These are phyloP conservation scores for Pseudocohnilembus persalinus DNA, from an alignment of 169 alveolate genomes.

Conservation along the genomic window DNA sequence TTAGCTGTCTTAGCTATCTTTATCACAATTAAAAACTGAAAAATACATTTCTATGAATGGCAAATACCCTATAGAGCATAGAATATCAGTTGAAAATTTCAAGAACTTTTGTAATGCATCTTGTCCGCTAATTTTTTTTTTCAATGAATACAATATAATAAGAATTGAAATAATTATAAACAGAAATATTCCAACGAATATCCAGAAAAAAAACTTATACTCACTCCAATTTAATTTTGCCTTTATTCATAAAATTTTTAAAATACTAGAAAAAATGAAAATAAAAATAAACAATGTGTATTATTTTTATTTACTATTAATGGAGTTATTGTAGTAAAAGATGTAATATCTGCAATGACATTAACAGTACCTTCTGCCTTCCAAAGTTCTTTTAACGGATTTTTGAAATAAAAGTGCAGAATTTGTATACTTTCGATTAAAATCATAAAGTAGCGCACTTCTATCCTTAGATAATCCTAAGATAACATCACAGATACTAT, in stretches of 20 bases:
- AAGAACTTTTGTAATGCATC: not conserved
- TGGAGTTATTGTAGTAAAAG: slow-evolving; percentile 1
- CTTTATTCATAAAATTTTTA: not conserved
- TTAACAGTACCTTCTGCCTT: not conserved
- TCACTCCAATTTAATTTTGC: not conserved
- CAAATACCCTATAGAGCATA: not conserved
- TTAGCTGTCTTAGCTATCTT: not conserved
- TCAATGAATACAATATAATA: not conserved
- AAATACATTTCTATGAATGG: too few relatives aligned
- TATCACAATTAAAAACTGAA: not conserved
- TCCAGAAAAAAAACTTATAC: not conserved
- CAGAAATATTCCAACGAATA: not conserved
- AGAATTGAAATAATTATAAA: not conserved
- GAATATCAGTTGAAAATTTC: not conserved
- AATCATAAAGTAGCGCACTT: not conserved
- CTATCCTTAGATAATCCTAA: not conserved
- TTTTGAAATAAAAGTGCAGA: slow-evolving; percentile 9
- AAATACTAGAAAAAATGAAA: not conserved
- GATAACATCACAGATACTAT: not conserved
- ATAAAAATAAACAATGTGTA: not conserved
- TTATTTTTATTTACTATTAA: not conserved
- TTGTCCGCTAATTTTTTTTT: not conserved
- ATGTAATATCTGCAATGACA: not conserved
- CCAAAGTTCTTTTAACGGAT: not conserved
- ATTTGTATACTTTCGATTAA: slow-evolving; percentile 14